These are phyloP conservation scores for Colletotrichum cordylinicola DNA, from an alignment of 2,329 filamentous ascomycete species.

Conservation along the genomic window DNA sequence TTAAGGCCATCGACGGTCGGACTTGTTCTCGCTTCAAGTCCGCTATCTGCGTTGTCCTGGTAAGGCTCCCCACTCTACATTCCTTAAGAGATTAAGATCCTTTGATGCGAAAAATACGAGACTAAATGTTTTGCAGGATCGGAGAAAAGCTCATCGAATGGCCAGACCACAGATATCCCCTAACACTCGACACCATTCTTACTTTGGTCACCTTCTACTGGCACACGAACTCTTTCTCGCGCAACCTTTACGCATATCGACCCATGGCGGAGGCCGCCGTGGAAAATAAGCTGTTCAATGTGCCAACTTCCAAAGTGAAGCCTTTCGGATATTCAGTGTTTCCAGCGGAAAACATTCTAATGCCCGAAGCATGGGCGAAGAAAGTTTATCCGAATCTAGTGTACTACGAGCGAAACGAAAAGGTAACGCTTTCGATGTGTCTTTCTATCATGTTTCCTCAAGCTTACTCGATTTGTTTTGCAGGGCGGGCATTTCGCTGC, in stretches of 20 bases:
- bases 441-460: neutral
- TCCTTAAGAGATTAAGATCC: neutral
- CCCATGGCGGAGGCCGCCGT: neutral
- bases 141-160: conserved; percentile 63
- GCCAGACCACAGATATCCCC: conserved; percentile 46
- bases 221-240: conserved; percentile 54
- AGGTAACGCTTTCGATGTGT: neutral
- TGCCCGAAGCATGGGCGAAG: neutral
- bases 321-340: neutral
- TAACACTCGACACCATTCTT: conserved; percentile 48
- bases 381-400: neutral
- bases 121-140: conserved; percentile 42
- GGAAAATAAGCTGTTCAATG: neutral
- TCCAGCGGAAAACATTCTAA: neutral
- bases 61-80: conserved; percentile 4
- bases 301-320: neutral
- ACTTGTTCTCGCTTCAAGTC: conserved; percentile 55
- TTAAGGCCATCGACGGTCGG: conserved; percentile 62
- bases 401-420: neutral
- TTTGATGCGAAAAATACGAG: neutral
- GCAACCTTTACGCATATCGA: conserved; percentile 45
- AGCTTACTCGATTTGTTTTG: neutral
- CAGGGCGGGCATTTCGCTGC: neutral
- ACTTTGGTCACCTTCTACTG: conserved; percentile 59
- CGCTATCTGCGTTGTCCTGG: conserved; percentile 62